Conservation (phyloP, 1,284 basidiomycete species). For the Tilletia walkeri region DNA sequence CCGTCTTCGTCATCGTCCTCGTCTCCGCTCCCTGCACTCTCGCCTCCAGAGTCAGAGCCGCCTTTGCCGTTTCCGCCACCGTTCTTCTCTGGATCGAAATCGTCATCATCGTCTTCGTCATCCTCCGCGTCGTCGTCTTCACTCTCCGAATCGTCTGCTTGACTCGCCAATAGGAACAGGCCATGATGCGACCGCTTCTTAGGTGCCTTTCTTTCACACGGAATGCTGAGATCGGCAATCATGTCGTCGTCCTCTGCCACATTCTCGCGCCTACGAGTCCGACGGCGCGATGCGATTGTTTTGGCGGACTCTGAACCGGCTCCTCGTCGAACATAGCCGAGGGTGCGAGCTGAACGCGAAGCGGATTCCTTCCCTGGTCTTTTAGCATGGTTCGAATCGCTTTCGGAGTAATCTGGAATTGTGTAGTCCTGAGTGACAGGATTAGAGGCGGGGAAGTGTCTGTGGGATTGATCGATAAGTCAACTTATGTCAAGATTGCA, state of each 20-base stretch:
- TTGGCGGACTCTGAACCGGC: too few species aligned
- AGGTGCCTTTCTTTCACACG: background rate
- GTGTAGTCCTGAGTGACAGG: constrained; percentile 80
- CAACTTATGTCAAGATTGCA: too few species aligned
- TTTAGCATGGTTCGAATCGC: constrained; percentile 8
- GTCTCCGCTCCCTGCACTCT: background rate
- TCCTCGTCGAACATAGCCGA: constrained; percentile 4
- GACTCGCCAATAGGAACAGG: too few species aligned
- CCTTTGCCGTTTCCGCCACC: background rate
- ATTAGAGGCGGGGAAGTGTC: constrained; percentile 58
- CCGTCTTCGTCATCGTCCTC: background rate
- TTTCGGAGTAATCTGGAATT: constrained; percentile 76
- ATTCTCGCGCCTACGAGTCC: too few species aligned
- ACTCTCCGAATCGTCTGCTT: background rate
- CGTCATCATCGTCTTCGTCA: constrained; percentile 16
- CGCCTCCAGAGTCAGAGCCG: background rate
- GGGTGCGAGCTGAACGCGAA: background rate
- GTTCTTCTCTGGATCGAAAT: background rate
- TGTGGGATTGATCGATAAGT: constrained; percentile 27
- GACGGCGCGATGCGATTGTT: too few species aligned
- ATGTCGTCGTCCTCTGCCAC: background rate
- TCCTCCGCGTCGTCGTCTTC: constrained; percentile 21
- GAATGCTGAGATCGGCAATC: background rate
- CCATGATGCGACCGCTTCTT: background rate
- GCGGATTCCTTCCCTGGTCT: background rate